phyloP scores from a whole-genome alignment of 2,329 filamentous ascomycete genomes.

The Orbilia ellipsospora region DNA sequence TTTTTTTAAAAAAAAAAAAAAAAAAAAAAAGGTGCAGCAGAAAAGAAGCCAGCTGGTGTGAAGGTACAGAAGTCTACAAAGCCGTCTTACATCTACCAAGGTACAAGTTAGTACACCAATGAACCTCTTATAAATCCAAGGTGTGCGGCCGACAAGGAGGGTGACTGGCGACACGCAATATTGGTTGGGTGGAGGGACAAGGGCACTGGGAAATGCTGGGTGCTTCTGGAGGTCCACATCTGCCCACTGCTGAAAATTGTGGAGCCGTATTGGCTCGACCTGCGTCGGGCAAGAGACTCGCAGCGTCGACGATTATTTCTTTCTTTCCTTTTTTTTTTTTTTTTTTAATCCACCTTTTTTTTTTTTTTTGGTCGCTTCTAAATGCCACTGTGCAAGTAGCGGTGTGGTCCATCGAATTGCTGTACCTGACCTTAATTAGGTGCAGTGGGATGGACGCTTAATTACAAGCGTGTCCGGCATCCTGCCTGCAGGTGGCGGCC shows the following conservation, averaged over 20 bases:
- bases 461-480: slow-evolving; percentile 39
- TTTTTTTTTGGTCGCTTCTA: not conserved
- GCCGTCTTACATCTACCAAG: slow-evolving; percentile 26
- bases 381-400: too few relatives aligned
- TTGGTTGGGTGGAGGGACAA: slow-evolving; percentile 41
- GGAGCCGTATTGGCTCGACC: slow-evolving; percentile 45
- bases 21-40: slow-evolving; percentile 19
- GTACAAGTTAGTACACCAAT: slow-evolving; percentile 23
- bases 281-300: slow-evolving; percentile 50
- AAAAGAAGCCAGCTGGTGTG: slow-evolving; percentile 33
- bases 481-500: slow-evolving; percentile 37
- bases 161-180: slow-evolving; percentile 43
- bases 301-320: slow-evolving; percentile 14
- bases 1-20: not conserved
- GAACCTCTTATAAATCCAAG: slow-evolving; percentile 7
- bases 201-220: not conserved
- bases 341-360: not conserved
- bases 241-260: too few relatives aligned
- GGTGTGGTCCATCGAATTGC: slow-evolving; percentile 29
- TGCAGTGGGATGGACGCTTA: slow-evolving; percentile 12
- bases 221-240: slow-evolving; percentile 14
- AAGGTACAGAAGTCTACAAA: slow-evolving; percentile 43
- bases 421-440: slow-evolving; percentile 38
- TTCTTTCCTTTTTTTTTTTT: slow-evolving; percentile 31
- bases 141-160: slow-evolving; percentile 40